These are phyloP conservation scores for Colletotrichum eremochloae DNA, from an alignment of 2,329 filamentous ascomycete genomes.

Conservation along the genomic window DNA sequence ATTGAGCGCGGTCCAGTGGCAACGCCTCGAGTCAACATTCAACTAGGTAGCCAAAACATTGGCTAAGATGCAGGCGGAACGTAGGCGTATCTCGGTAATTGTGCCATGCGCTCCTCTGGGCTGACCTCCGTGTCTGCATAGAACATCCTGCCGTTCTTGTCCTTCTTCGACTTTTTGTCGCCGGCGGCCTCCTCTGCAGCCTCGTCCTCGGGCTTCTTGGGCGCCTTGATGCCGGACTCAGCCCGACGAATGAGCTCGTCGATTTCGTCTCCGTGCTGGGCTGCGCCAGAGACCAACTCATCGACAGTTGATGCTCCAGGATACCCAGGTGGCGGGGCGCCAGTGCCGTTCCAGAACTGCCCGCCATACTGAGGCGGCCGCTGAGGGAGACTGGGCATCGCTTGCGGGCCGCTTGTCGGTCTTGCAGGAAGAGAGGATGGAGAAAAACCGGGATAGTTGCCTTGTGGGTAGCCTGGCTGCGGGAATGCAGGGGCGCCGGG, in stretches of 20 bases:
- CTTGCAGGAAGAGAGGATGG: conserved; percentile 61
- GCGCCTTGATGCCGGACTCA: conserved; percentile 70
- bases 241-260: conserved; percentile 75
- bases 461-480: conserved; percentile 34
- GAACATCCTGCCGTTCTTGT: conserved; percentile 79
- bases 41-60: neutral
- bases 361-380: conserved; percentile 58
- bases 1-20: neutral
- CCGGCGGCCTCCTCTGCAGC: conserved; percentile 55
- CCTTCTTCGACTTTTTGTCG: conserved; percentile 77
- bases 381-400: conserved; percentile 59
- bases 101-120: conserved; percentile 91
- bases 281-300: conserved; percentile 57
- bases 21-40: neutral
- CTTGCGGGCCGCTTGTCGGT: conserved; percentile 56
- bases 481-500: conserved; percentile 43
- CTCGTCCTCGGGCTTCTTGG: conserved; percentile 56
- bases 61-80: conserved; percentile 53
- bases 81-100: conserved; percentile 81
- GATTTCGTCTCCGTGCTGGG: conserved; percentile 69
- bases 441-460: conserved; percentile 48
- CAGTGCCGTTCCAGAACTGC: conserved; percentile 47
- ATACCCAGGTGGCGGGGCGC: conserved; percentile 50
- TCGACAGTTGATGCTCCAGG: conserved; percentile 48
- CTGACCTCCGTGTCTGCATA: conserved; percentile 85